Base-by-base conservation (phyloP, 192 early-diverging fungal genomes). In the Umbelopsis sp. region DNA sequence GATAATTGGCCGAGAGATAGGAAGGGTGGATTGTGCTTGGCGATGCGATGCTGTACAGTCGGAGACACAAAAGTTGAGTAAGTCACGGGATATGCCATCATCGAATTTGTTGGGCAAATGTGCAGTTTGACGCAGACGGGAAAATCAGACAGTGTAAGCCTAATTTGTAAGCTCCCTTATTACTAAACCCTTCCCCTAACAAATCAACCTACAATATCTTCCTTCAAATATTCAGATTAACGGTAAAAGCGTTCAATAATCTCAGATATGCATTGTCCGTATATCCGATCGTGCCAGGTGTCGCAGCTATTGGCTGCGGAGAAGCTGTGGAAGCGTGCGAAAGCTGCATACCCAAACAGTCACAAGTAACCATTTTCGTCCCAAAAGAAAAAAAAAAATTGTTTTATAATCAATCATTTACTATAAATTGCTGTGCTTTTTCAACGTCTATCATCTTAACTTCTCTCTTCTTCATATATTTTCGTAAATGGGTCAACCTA, bases 71-170 rank as follows among this genome's bases (percentile, higher is more conserved):
- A 34, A n/a, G n/a, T 5, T 4, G 31, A 31, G 47, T 16, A 41
- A 25, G 56, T 62, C 56, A 62, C 56, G 56, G 56, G 56, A n/a
- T 34, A 62, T 62, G 56, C 56, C 56, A 34, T 62, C 56, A 62
- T 62, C 4, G 0, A 11, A 29, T 4, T 62, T 62, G 26, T 8
- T 20, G 4, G 56, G 17, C 29, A 14, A 32, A n/a, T 62, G 26
- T 12, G 16, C 3, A 32, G 31, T 62, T 62, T 62, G 17, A 49
- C 47, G 47, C 47, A 49, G 56, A 34, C 56, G n/a, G 12, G 20
- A 62, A 31, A 11, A 62, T 29, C 16, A 17, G 32, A 12, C 10
- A 0, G 29, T 32, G 24, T 4, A 14, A 1, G 26, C 31, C 17
- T 2, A 62, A 62, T 62, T 62, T 62, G 56, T 62, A 10, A 62